Conservation (phyloP, 305 asterid genomes). For the Solanum hybrid region DNA sequence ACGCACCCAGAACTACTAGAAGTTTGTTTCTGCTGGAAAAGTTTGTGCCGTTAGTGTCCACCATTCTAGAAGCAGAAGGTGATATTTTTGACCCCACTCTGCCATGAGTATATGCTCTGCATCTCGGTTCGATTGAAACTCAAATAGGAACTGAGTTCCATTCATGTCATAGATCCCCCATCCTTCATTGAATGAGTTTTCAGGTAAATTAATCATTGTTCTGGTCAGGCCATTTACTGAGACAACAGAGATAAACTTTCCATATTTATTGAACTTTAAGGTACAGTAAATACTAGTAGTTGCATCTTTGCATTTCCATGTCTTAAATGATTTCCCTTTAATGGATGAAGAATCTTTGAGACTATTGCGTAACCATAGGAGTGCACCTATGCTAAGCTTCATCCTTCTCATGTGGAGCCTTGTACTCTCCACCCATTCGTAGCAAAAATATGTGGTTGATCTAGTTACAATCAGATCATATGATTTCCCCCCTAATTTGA, state of each 20-base stretch:
- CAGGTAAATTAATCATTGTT: neutral
- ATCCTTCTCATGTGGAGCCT: neutral
- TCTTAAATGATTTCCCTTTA: neutral
- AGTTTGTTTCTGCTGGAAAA: neutral
- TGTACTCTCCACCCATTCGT: neutral
- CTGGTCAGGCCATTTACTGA: fast-evolving
- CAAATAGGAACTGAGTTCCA: neutral
- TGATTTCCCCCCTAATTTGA: neutral
- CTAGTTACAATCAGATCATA: neutral
- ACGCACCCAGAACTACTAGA: neutral
- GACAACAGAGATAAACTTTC: neutral
- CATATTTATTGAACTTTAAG: neutral
- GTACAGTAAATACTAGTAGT: neutral
- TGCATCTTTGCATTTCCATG: neutral
- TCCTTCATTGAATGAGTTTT: neutral
- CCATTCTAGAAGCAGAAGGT: neutral
- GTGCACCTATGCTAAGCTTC: neutral
- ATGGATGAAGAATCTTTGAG: neutral
- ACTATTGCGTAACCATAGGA: neutral
- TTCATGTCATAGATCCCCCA: neutral
- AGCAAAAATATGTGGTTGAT: neutral
- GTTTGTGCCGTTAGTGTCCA: fast-evolving
- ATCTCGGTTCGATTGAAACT: neutral
- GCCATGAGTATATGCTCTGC: neutral
- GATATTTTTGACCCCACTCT: neutral